Base-by-base conservation (phyloP, 768 basidiomycete species). In the Lentinula boryana region DNA sequence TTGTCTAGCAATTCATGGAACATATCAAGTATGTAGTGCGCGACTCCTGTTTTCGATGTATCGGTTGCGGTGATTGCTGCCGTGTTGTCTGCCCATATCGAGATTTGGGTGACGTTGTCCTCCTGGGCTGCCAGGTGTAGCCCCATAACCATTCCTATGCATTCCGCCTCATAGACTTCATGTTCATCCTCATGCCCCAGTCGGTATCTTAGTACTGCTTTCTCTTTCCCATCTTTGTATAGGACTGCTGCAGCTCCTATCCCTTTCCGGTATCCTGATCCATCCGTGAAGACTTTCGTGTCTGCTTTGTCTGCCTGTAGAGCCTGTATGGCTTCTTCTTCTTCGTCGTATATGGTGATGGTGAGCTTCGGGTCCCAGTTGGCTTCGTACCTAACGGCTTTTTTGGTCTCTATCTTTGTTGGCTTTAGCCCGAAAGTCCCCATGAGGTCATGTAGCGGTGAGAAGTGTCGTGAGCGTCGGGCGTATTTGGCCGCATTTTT, bases 241-340 rank as follows among this genome's bases (percentile, higher is more conserved):
- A 61, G 53, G 10, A 56, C 60, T 33, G 58, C 58, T 27, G 46
- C 58, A 2, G 58, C 58, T 36, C 48, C 65, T 6, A 66, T 55
- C 16, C 33, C 43, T 15, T 54, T 50, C 9, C 60, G 57, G 18
- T 23, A 35, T 4, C 46, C 48, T 10, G 66, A 67, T 15, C 66
- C 65, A 43, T 67, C 65, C 6, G 63, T 55, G 48, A 63, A 66
- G 2, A 66, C 50, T 15, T 27, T 16, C 13, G 7, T 40, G 21
- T 32, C 12, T n/a, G 48, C 32, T 36, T 16, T 10, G 21, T 35
- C 18, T 35, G 6, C n/a, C 10, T 21, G 12, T 12, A 55, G 38
- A 1, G 16, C 38, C 15, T 7, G 4, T 16, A 41, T 5, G 5
- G 55, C 55, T 12, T 41, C 36, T 15, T 40, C 27, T 15, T 56